These are phyloP conservation scores for Moricandia arvensis DNA, from an alignment of 345 rosid species.

Conservation along the genomic window DNA sequence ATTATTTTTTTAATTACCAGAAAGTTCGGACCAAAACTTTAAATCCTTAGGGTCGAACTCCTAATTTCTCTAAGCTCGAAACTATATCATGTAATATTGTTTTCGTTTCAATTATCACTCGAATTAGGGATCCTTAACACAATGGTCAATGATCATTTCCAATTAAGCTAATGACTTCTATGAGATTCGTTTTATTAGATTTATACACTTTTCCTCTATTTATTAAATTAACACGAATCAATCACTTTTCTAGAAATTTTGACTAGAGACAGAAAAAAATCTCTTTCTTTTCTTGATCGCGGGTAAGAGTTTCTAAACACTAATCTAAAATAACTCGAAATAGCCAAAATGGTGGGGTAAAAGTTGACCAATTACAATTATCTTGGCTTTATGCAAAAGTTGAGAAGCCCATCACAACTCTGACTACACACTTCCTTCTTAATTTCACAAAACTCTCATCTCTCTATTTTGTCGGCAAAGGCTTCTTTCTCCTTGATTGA, in stretches of 20 bases:
- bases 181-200: not conserved
- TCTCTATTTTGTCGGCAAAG: conserved; percentile 30
- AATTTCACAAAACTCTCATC: not conserved
- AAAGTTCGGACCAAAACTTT: no score
- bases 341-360: not conserved
- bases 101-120: no score
- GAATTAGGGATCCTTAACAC: no score
- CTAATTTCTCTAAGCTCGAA: no score
- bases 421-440: conserved; percentile 7
- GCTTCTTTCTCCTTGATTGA: conserved; percentile 6
- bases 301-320: not conserved
- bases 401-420: conserved; percentile 19
- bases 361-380: conserved; percentile 17
- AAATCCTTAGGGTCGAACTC: no score
- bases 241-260: not conserved
- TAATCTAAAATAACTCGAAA: not conserved
- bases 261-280: no score
- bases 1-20: no score
- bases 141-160: no score
- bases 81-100: no score
- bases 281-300: not conserved
- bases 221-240: not conserved
- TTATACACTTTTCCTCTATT: not conserved
- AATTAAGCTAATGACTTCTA: no score
- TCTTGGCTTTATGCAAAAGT: conserved; percentile 26